A percentile compares a stretch with the other conserved stretches of the same genome.
These are phyloP conservation scores for Colletotrichum magnum DNA, from an alignment of 2,329 filamentous ascomycete genomes.

Conservation along the genomic window DNA sequence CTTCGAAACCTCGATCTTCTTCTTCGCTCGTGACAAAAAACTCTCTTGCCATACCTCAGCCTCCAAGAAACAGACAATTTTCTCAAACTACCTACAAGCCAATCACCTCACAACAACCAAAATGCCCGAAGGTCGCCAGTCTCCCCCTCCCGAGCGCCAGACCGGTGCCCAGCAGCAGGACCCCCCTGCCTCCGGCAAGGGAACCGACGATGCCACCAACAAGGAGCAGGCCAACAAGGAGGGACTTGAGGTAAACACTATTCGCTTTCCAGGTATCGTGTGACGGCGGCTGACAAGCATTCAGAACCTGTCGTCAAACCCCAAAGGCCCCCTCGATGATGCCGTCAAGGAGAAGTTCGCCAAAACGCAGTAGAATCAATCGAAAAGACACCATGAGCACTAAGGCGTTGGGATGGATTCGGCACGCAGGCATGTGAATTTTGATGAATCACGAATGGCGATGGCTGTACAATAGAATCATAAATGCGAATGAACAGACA, in stretches of 20 bases:
- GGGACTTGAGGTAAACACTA: constrained; percentile 62
- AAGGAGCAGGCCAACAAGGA: constrained; percentile 67
- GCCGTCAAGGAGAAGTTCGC: constrained; percentile 72
- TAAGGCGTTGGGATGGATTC: constrained; percentile 25
- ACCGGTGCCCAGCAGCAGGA: constrained; percentile 74
- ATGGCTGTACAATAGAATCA: constrained; percentile 21
- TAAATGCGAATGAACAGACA: neutral
- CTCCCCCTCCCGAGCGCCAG: constrained; percentile 80
- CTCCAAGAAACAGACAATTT: neutral
- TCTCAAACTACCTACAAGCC: neutral
- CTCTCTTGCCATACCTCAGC: neutral
- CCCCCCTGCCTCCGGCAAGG: constrained; percentile 69
- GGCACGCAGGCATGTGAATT: constrained; percentile 17
- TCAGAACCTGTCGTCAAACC: constrained; percentile 74
- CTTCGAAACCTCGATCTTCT: neutral
- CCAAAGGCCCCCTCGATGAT: constrained; percentile 74
- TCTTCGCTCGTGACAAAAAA: neutral
- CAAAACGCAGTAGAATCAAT: constrained; percentile 55
- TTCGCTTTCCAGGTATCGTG: neutral
- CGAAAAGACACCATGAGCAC: neutral
- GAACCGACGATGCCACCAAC: constrained; percentile 68
- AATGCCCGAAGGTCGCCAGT: constrained; percentile 85
- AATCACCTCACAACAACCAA: constrained; percentile 48
- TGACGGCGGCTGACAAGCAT: constrained; percentile 16
- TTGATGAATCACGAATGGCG: constrained; percentile 23